Conservation (phyloP, 495 filamentous ascomycete genomes). For the Haplographium delicatum region DNA sequence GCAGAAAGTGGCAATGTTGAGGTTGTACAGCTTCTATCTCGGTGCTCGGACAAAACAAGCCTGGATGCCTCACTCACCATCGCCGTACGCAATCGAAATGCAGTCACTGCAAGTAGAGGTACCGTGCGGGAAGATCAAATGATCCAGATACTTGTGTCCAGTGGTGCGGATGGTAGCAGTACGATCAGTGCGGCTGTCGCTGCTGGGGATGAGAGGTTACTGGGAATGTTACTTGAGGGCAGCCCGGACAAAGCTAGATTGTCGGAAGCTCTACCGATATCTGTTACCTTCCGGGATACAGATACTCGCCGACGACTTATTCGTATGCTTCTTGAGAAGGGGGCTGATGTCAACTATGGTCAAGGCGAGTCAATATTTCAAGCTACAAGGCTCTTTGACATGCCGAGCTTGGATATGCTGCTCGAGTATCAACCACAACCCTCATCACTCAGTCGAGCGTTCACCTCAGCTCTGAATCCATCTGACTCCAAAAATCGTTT, state of each 20-base stretch:
- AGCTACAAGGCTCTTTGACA: conserved; percentile 13
- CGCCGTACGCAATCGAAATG: conserved; percentile 9
- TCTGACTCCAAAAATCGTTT: conserved; percentile 3
- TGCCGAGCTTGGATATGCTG: conserved; percentile 12
- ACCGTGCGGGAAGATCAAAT: conserved; percentile 11
- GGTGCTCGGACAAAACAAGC: conserved; percentile 9
- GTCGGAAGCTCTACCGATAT: conserved; percentile 14
- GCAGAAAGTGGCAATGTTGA: conserved; percentile 14
- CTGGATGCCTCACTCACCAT: conserved; percentile 10
- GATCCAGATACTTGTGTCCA: conserved; percentile 13
- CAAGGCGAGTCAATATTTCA: conserved; percentile 7
- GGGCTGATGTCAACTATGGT: conserved; percentile 15
- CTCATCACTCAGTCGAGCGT: conserved; percentile 11
- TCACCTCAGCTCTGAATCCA: conserved; percentile 6
- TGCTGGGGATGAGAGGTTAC: conserved; percentile 11
- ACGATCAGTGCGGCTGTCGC: conserved; percentile 9
- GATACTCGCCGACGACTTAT: conserved; percentile 3
- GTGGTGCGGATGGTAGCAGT: conserved; percentile 9
- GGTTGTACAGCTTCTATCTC: conserved; percentile 14
- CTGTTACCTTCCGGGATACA: conserved; percentile 3
- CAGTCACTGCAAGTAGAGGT: background rate
- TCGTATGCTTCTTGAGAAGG: conserved; percentile 13
- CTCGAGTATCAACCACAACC: conserved; percentile 6
- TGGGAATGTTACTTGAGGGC: conserved; percentile 13
- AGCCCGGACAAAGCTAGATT: background rate